These are phyloP conservation scores for Wallacemonas sp. DNA, from an alignment of 208 protist genomes.

Conservation along the genomic window DNA sequence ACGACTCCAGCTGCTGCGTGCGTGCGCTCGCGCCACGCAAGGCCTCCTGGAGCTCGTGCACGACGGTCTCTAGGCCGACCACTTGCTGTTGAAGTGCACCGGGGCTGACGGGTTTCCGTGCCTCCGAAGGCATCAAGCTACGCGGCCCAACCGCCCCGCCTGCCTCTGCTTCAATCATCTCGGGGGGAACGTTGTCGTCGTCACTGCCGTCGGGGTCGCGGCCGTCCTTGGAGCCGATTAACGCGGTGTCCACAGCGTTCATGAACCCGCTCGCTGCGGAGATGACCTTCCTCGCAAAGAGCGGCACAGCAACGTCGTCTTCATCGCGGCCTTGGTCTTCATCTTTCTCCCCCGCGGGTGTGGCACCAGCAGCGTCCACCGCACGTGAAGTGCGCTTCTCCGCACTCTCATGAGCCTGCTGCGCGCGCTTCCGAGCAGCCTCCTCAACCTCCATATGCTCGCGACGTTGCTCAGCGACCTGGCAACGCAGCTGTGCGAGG, in stretches of 20 bases:
- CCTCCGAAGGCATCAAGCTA: too few species aligned
- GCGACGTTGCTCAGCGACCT: constrained; percentile 25
- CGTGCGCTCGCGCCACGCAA: constrained; percentile 34
- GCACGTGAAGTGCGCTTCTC: not conserved
- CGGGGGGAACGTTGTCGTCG: constrained; percentile 16
- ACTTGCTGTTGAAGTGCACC: constrained; percentile 23
- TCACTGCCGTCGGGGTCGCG: constrained; percentile 19
- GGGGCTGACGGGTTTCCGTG: not conserved
- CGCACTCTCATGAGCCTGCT: not conserved
- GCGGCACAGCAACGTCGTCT: constrained; percentile 14
- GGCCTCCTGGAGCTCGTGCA: constrained; percentile 61
- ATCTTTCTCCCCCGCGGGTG: not conserved
- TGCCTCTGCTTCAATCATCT: not conserved
- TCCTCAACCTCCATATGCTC: constrained; percentile 4
- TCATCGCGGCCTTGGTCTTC: constrained; percentile 3
- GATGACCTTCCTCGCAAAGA: constrained; percentile 43
- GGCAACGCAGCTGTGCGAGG: constrained; percentile 62
- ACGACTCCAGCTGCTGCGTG: constrained; percentile 22
- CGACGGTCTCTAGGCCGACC: constrained; percentile 39
- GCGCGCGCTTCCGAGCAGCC: not conserved
- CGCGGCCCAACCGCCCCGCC: not conserved
- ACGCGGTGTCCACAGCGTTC: constrained; percentile 37
- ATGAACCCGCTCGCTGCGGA: constrained; percentile 37
- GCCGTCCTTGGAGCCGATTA: constrained; percentile 25
- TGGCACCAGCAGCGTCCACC: not conserved